Percentiles rank a stretch among this genome's conserved stretches.
Evolutionary conservation across 2,329 filamentous ascomycete species (phyloP).

Genomic region (Ophiosphaerella herpotricha): DNA sequence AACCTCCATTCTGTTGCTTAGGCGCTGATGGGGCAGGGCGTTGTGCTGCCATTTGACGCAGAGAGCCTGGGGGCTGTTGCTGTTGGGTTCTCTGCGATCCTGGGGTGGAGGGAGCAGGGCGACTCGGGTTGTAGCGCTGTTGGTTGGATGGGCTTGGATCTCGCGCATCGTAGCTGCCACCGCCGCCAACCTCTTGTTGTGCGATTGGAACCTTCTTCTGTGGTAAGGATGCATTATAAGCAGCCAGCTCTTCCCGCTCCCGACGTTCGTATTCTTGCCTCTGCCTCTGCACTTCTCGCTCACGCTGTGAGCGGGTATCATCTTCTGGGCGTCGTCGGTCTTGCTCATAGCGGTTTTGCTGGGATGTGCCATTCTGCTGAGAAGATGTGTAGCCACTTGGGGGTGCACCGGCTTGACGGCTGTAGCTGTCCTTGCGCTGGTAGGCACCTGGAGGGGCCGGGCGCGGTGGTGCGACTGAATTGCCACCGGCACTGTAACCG

Average conservation of each 20-base stretch:
- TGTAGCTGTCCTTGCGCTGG: conserved; percentile 53
- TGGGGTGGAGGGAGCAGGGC: conserved; percentile 82
- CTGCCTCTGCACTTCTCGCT: conserved; percentile 47
- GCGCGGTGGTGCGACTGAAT: conserved; percentile 54
- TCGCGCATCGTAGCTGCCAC: conserved; percentile 55
- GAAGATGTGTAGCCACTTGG: conserved; percentile 36
- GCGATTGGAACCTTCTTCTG: conserved; percentile 79
- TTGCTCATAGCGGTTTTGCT: conserved; percentile 38
- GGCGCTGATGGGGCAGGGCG: conserved; percentile 80
- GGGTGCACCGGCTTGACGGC: conserved; percentile 36
- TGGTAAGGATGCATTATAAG: conserved; percentile 87
- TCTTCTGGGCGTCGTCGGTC: conserved; percentile 47
- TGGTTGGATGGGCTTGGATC: conserved; percentile 54
- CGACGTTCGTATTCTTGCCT: conserved; percentile 51
- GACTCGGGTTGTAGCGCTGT: conserved; percentile 79
- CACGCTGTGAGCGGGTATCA: conserved; percentile 45
- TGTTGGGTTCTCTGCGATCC: conserved; percentile 53
- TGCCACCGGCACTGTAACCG: conserved; percentile 51
- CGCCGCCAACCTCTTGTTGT: conserved; percentile 82
- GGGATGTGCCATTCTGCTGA: conserved; percentile 42
- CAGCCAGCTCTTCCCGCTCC: conserved; percentile 73
- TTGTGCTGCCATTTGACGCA: conserved; percentile 68
- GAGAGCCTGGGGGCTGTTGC: conserved; percentile 57
- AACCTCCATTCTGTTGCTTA: conserved; percentile 42
- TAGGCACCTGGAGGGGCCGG: conserved; percentile 51